Evolutionary conservation across 148 eudicot genomes (phyloP).

Genomic region (Amaranthus cruentus): DNA sequence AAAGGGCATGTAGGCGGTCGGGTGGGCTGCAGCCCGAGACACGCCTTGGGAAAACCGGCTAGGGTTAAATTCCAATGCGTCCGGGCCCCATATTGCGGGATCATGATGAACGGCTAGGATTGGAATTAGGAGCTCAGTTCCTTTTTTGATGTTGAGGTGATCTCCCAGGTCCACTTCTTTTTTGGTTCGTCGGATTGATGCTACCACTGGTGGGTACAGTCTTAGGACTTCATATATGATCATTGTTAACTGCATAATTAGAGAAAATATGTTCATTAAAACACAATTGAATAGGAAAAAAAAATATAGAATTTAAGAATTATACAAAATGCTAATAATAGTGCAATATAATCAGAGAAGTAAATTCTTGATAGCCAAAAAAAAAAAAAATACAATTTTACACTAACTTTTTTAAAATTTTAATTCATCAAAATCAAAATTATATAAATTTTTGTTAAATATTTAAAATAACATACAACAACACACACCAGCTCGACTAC

Average conservation of each 20-base stretch:
- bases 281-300: not conserved
- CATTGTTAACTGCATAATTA: conserved; percentile 46
- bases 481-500: no score
- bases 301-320: not conserved
- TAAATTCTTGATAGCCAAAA: no score
- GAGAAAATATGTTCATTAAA: not conserved
- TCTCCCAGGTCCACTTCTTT: conserved; percentile 42
- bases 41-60: conserved; percentile 41
- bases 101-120: conserved; percentile 63
- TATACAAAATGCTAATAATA: no score
- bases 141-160: conserved; percentile 28
- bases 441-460: no score
- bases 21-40: conserved; percentile 42
- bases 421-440: no score
- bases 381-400: no score
- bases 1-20: conserved; percentile 53
- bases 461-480: no score
- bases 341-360: no score
- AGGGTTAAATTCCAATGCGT: conserved; percentile 51
- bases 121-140: conserved; percentile 48
- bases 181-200: conserved; percentile 44
- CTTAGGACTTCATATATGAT: conserved; percentile 47
- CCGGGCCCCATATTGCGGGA: conserved; percentile 45
- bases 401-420: no score
- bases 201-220: conserved; percentile 55